Evolutionary conservation across 2,329 filamentous ascomycete genomes (phyloP).

Genomic region (Aspergillus sp.): DNA sequence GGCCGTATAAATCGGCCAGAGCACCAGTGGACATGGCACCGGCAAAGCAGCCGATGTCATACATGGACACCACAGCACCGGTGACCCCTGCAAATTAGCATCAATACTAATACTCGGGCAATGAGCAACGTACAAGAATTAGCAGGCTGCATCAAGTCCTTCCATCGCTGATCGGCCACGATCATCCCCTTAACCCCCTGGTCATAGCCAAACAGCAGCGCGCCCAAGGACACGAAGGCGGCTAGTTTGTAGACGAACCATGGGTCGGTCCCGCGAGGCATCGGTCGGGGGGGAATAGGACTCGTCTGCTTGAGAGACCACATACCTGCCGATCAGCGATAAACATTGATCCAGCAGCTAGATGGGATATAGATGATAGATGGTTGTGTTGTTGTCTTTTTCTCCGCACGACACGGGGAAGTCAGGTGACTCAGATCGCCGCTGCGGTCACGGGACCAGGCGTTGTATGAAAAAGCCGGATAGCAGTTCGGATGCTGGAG

Average conservation of each 20-base stretch:
- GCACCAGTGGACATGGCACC: slow-evolving; percentile 22
- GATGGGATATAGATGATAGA: no score
- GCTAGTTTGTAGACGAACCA: slow-evolving; percentile 9
- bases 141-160: slow-evolving; percentile 19
- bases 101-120: background rate
- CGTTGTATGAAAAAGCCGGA: no score
- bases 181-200: slow-evolving; percentile 22
- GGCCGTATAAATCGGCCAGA: slow-evolving; percentile 21
- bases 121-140: slow-evolving; percentile 19
- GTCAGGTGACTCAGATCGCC: no score
- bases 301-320: background rate
- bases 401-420: no score
- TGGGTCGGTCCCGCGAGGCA: background rate
- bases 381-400: no score
- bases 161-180: slow-evolving; percentile 21
- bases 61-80: slow-evolving; percentile 2
- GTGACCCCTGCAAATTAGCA: background rate
- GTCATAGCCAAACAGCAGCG: slow-evolving; percentile 22
- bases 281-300: background rate
- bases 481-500: no score
- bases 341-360: no score
- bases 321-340: background rate
- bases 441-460: no score
- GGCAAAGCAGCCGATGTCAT: slow-evolving; percentile 21
- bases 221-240: slow-evolving; percentile 20